phyloP scores from a whole-genome alignment of 1,284 basidiomycete species.

The Leucoagaricus sp. region DNA sequence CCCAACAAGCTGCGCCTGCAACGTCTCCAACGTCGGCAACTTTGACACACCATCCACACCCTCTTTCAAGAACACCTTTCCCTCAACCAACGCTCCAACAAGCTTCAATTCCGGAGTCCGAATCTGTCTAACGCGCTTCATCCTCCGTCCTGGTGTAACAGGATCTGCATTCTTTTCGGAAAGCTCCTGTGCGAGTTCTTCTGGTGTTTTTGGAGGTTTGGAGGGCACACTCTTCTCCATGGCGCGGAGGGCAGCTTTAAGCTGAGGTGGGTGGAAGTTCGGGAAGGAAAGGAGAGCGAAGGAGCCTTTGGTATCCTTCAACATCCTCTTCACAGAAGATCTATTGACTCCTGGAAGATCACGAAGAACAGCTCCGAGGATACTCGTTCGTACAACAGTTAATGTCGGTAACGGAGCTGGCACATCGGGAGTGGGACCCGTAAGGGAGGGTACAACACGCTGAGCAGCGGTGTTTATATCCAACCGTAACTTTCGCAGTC shows the following conservation, averaged over 20 bases:
- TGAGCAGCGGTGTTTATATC: constrained; percentile 60
- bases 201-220: constrained; percentile 52
- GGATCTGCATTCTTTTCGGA: constrained; percentile 62
- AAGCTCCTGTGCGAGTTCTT: constrained; percentile 47
- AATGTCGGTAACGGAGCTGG: constrained; percentile 46
- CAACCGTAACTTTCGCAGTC: constrained; percentile 63
- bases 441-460: constrained; percentile 44
- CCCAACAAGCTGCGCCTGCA: constrained; percentile 76
- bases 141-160: constrained; percentile 63
- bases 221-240: constrained; percentile 68
- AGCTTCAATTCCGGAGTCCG: constrained; percentile 64
- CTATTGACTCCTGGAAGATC: constrained; percentile 55
- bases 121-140: constrained; percentile 54
- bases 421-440: constrained; percentile 37
- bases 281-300: constrained; percentile 71
- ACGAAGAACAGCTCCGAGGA: constrained; percentile 74
- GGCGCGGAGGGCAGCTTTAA: constrained; percentile 65
- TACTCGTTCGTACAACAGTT: constrained; percentile 65
- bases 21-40: constrained; percentile 68
- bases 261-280: constrained; percentile 67
- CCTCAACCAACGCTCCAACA: constrained; percentile 78
- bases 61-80: constrained; percentile 60
- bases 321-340: constrained; percentile 48
- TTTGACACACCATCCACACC: constrained; percentile 63
- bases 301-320: constrained; percentile 54